A percentile compares a stretch with the other conserved stretches of the same genome.
Conservation (phyloP, 2,329 filamentous ascomycete species). For the Paraphoma sp. region DNA sequence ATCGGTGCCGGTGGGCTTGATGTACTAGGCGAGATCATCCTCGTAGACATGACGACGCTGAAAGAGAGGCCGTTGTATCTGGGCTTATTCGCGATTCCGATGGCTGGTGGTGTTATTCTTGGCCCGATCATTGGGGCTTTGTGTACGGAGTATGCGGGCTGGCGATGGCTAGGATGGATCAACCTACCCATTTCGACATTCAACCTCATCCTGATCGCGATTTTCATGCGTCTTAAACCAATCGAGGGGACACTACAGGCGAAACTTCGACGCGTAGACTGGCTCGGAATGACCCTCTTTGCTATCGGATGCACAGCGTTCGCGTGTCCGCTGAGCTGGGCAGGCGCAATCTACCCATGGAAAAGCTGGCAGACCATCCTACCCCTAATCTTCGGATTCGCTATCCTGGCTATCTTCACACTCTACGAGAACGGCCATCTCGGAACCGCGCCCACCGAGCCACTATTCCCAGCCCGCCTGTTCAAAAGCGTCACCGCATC, state of each 20-base stretch:
- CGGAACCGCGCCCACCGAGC: background rate
- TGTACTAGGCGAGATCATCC: conserved; percentile 56
- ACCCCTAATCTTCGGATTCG: conserved; percentile 62
- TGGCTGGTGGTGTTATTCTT: conserved; percentile 57
- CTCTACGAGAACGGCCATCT: background rate
- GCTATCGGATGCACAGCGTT: conserved; percentile 53
- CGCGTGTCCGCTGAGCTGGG: conserved; percentile 58
- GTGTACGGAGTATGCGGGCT: conserved; percentile 50
- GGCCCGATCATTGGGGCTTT: conserved; percentile 59
- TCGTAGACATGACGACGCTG: conserved; percentile 62
- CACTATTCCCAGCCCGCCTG: conserved; percentile 44
- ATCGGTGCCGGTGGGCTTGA: conserved; percentile 59
- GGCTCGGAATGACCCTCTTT: conserved; percentile 56
- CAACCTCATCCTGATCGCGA: conserved; percentile 52
- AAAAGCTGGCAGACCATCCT: conserved; percentile 65
- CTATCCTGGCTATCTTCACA: conserved; percentile 57
- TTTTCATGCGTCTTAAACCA: conserved; percentile 60
- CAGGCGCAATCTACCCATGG: conserved; percentile 60
- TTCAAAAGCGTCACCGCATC: conserved; percentile 57
- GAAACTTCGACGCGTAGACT: conserved; percentile 55
- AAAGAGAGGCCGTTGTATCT: conserved; percentile 54
- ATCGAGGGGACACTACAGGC: conserved; percentile 50
- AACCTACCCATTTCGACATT: conserved; percentile 52
- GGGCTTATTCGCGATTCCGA: conserved; percentile 56
- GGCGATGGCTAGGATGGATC: conserved; percentile 53